Conservation (phyloP, 2,329 filamentous ascomycete species). For the Sphaerostilbella broomeana region DNA sequence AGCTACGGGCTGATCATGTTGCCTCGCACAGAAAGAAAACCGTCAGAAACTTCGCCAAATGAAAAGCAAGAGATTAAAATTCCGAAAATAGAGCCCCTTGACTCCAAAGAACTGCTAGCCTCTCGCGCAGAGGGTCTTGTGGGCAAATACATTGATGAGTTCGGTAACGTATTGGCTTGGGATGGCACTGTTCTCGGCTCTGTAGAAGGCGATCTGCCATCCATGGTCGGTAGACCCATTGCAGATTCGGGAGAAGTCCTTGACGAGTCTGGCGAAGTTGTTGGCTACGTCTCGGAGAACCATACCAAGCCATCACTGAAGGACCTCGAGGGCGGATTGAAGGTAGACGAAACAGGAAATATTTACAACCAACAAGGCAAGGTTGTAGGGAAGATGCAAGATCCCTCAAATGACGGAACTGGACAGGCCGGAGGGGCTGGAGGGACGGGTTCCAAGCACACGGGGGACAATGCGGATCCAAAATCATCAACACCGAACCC, state of each 20-base stretch:
- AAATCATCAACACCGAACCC: slow-evolving; percentile 33
- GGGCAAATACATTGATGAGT: slow-evolving; percentile 46
- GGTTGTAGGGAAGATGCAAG: slow-evolving; percentile 56
- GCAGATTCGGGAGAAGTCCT: slow-evolving; percentile 47
- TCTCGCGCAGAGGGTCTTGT: slow-evolving; percentile 36
- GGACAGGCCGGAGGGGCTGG: background rate
- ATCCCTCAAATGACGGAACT: slow-evolving; percentile 20
- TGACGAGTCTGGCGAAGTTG: slow-evolving; percentile 71
- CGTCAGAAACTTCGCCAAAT: background rate
- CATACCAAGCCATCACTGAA: slow-evolving; percentile 44
- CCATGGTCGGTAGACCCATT: slow-evolving; percentile 46
- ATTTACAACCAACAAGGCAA: slow-evolving; percentile 52
- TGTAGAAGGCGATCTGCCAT: slow-evolving; percentile 47
- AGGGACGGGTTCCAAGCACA: no score
- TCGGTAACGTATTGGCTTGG: slow-evolving; percentile 46
- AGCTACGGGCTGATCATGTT: slow-evolving; percentile 10
- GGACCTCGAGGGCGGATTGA: slow-evolving; percentile 45
- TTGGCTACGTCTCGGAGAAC: slow-evolving; percentile 63
- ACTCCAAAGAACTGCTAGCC: slow-evolving; percentile 26
- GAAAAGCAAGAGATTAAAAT: slow-evolving; percentile 24
- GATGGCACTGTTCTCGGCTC: slow-evolving; percentile 45
- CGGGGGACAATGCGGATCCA: slow-evolving; percentile 15
- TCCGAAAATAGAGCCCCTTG: slow-evolving; percentile 36
- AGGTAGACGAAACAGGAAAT: slow-evolving; percentile 51
- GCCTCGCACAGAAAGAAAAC: slow-evolving; percentile 4